A percentile compares a stretch with the other conserved stretches of the same genome.
phyloP scores from a whole-genome alignment of 805 yeast species.

The Candida awuae region DNA sequence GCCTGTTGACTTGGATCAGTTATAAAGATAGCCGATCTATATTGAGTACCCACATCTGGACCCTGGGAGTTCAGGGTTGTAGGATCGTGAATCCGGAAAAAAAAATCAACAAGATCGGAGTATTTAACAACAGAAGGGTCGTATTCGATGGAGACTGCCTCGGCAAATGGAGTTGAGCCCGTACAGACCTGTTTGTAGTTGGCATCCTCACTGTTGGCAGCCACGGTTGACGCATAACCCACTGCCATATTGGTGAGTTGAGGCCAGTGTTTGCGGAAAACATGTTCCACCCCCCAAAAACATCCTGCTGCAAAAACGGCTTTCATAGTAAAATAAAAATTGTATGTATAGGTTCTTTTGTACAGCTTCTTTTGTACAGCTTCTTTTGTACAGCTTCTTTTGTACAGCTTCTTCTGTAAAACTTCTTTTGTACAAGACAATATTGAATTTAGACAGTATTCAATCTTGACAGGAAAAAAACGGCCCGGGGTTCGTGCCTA shows the following conservation, averaged over 20 bases:
- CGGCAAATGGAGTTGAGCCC: conserved; percentile 74
- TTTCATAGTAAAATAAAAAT: conserved; percentile 28
- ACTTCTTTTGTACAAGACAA: too few relatives aligned
- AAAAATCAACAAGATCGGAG: conserved; percentile 65
- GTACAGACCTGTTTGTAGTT: conserved; percentile 67
- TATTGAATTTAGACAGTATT: too few relatives aligned
- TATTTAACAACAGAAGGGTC: conserved; percentile 59
- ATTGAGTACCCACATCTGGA: conserved; percentile 82
- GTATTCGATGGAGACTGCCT: conserved; percentile 73
- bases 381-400: too few relatives aligned
- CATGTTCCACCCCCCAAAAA: conserved; percentile 86
- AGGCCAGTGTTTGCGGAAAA: conserved; percentile 61
- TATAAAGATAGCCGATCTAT: conserved; percentile 74
- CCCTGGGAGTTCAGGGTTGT: conserved; percentile 81
- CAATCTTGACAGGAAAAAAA: too few relatives aligned
- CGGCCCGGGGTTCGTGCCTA: too few relatives aligned
- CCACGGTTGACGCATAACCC: conserved; percentile 80
- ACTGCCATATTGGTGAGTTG: conserved; percentile 73
- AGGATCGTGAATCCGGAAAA: conserved; percentile 92
- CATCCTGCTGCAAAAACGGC: conserved; percentile 60
- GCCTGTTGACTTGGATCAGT: conserved; percentile 43
- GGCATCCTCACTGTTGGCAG: conserved; percentile 33
- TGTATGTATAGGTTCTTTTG: conserved; percentile 32
- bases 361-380: too few relatives aligned
- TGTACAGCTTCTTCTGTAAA: too few relatives aligned